These are phyloP conservation scores for Penicillium olsonii DNA, from an alignment of 2,329 filamentous ascomycete species.

Conservation along the genomic window DNA sequence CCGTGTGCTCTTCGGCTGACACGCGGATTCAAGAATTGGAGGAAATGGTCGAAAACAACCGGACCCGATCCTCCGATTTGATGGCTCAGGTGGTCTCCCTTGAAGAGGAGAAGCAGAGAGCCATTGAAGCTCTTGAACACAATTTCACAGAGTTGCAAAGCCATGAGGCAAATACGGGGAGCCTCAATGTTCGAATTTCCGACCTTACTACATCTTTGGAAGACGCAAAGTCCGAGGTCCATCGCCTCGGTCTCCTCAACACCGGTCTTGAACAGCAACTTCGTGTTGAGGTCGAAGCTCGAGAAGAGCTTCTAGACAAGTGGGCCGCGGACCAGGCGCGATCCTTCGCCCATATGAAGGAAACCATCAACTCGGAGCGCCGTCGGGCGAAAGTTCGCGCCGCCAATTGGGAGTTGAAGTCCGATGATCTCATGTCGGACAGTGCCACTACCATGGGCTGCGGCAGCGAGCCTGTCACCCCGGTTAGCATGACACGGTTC, in stretches of 20 bases:
- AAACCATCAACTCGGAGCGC: constrained; percentile 42
- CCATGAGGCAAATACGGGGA: constrained; percentile 39
- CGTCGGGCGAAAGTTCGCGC: constrained; percentile 41
- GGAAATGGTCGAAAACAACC: constrained; percentile 36
- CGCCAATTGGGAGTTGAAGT: constrained; percentile 43
- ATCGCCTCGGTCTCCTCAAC: constrained; percentile 39
- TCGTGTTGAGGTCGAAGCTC: constrained; percentile 38
- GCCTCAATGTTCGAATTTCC: constrained; percentile 45
- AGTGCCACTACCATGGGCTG: constrained; percentile 22
- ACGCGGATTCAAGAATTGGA: constrained; percentile 41
- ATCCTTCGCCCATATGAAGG: constrained; percentile 36
- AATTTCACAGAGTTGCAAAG: constrained; percentile 22
- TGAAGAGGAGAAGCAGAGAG: constrained; percentile 30
- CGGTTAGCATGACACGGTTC: constrained; percentile 44
- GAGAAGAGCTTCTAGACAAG: constrained; percentile 34
- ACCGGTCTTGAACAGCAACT: constrained; percentile 40
- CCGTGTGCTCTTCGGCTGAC: constrained; percentile 34
- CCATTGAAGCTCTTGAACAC: constrained; percentile 26
- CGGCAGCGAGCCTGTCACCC: constrained; percentile 45
- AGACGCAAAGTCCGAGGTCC: constrained; percentile 36
- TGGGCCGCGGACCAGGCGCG: constrained; percentile 37
- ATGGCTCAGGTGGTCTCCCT: constrained; percentile 37
- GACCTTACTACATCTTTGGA: constrained; percentile 43
- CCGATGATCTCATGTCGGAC: constrained; percentile 38
- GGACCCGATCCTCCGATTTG: constrained; percentile 36